Percentiles rank a stretch among this genome's conserved stretches.
Conservation (phyloP, 2,329 filamentous ascomycete genomes). For the Beauveria bassiana region DNA sequence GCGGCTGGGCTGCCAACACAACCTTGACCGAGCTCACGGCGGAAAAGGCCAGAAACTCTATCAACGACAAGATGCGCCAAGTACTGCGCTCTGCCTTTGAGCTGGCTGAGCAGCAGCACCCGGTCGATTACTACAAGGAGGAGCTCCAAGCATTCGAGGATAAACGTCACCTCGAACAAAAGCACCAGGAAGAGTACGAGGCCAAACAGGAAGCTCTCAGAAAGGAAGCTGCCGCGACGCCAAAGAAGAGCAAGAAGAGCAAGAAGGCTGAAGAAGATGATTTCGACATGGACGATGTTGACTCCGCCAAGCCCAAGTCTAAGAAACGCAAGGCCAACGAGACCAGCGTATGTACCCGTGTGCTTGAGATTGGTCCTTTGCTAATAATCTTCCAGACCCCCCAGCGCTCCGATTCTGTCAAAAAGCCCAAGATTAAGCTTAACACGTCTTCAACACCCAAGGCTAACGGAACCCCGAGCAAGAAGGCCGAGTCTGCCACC, state of each 20-base stretch:
- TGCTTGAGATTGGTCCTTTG: constrained; percentile 10
- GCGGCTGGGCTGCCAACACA: constrained; percentile 85
- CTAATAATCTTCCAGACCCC: constrained; percentile 34
- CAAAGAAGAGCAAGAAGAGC: constrained; percentile 12
- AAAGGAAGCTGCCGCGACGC: constrained; percentile 37
- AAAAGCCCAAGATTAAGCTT: constrained; percentile 61
- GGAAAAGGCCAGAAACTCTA: constrained; percentile 58
- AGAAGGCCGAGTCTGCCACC: constrained; percentile 44
- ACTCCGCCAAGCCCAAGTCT: constrained; percentile 56
- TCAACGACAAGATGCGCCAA: constrained; percentile 75
- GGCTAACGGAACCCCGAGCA: constrained; percentile 56
- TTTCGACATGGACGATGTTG: constrained; percentile 54
- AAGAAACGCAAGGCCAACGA: constrained; percentile 82
- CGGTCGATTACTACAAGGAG: constrained; percentile 75
- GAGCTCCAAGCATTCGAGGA: constrained; percentile 63
- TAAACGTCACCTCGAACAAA: constrained; percentile 50
- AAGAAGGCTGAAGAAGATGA: constrained; percentile 45
- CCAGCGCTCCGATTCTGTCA: constrained; percentile 53
- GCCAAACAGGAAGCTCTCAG: not conserved
- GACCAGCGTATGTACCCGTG: constrained; percentile 35
- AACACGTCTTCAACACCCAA: constrained; percentile 62
- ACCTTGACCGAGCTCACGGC: constrained; percentile 71
- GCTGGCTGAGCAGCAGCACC: constrained; percentile 70
- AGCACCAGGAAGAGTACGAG: constrained; percentile 35
- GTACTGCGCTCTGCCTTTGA: constrained; percentile 69